These are phyloP conservation scores for Ceriops decandra DNA, from an alignment of 345 rosid species.

Conservation along the genomic window DNA sequence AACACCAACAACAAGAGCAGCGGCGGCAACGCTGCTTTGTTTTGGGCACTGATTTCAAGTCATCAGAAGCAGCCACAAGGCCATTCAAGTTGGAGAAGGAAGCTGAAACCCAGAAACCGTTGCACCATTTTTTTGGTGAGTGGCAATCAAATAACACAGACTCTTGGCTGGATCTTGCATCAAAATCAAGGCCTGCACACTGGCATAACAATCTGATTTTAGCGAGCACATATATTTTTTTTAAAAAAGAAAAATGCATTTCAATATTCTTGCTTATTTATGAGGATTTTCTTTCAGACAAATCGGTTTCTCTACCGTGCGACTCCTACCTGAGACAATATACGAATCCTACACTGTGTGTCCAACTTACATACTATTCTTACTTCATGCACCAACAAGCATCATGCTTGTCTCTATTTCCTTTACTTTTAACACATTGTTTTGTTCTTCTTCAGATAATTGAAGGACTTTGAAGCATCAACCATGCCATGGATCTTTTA, in stretches of 20 bases:
- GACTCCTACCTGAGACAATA: too few species aligned
- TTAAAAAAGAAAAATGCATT: too few species aligned
- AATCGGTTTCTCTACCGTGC: too few species aligned
- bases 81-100: constrained; percentile 40
- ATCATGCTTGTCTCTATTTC: constrained; percentile 2
- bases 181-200: constrained; percentile 42
- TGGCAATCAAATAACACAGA: constrained; percentile 48
- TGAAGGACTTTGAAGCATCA: constrained; percentile 29
- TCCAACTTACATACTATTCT: too few species aligned
- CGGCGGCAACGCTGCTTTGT: constrained; percentile 55
- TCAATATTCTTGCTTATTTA: too few species aligned
- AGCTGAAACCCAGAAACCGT: constrained; percentile 52
- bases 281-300: too few species aligned
- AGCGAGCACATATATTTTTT: not conserved
- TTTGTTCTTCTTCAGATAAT: constrained; percentile 25
- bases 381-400: too few species aligned
- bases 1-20: constrained; percentile 23
- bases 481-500: constrained; percentile 17
- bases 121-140: constrained; percentile 77
- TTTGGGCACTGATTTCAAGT: constrained; percentile 65
- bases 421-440: not conserved
- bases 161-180: constrained; percentile 50
- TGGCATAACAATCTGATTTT: constrained; percentile 9
- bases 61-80: constrained; percentile 33
- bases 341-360: too few species aligned